A percentile compares a stretch with the other conserved stretches of the same genome.
Conservation (phyloP, 2,329 filamentous ascomycete species). For the Curvularia eragrostidis region DNA sequence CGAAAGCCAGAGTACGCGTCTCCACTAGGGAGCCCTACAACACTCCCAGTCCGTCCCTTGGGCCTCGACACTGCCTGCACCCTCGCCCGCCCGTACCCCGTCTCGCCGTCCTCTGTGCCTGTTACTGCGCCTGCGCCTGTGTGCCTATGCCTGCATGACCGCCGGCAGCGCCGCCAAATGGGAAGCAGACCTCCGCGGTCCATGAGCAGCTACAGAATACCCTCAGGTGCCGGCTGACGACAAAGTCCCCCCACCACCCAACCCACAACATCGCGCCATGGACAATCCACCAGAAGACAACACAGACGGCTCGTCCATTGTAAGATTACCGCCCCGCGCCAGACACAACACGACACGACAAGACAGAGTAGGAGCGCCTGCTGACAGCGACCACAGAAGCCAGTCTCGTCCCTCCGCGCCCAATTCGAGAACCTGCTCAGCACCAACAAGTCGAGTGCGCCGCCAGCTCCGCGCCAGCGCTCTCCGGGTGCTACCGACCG, state of each 20-base stretch:
- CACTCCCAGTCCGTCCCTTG: neutral
- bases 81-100: conserved; percentile 10
- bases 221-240: conserved; percentile 46
- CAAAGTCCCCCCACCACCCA: conserved; percentile 13
- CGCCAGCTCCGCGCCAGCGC: conserved; percentile 35
- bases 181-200: conserved; percentile 34
- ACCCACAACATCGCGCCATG: conserved; percentile 35
- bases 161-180: conserved; percentile 41
- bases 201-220: conserved; percentile 43
- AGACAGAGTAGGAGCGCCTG: neutral
- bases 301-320: conserved; percentile 78
- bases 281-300: conserved; percentile 58
- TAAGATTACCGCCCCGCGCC: conserved; percentile 51
- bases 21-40: conserved; percentile 19
- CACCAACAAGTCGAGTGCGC: conserved; percentile 35
- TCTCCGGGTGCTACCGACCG: conserved; percentile 44
- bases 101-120: conserved; percentile 4
- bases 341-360: neutral
- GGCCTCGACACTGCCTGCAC: conserved; percentile 3
- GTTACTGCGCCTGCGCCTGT: neutral
- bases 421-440: conserved; percentile 79
- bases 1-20: conserved; percentile 35
- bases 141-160: conserved; percentile 32
- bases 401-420: conserved; percentile 80
- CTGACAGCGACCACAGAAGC: conserved; percentile 62